Evolutionary conservation across 306 rosid species (phyloP), one percentile per base, ranked within the genome.

Genomic region (Dicorynia guianensis): DNA sequence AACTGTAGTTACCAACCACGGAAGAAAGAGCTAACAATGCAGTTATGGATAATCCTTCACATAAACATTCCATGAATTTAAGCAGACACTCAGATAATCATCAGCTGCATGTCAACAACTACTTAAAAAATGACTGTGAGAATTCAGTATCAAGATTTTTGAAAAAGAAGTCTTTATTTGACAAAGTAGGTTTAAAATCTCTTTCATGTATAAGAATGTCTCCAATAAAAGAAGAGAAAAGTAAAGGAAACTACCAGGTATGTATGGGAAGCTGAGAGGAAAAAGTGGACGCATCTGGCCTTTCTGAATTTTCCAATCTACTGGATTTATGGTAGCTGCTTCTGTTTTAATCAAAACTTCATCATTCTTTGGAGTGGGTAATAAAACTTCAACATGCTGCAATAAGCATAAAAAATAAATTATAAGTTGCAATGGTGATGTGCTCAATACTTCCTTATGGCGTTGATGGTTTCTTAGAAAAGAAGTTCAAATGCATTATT

Each of bases 281-380:
- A 83, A 62, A 76, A 93, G 2, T 8, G 91, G 97, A 67, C 97
- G 36, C 53, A 81, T 0, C 75, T 71, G 49, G 63, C 97, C 90
- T 73, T 84, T 93, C 77, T 93, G 97, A 67, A 93, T 72, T 83
- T 84, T 89, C 91, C 92, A 91, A 81, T 91, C 97, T 69, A 87
- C 55, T 30, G 97, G 96, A 74, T 93, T 91, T 25, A 93, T 47
- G 70, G 88, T 79, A 56, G 84, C 84, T 42, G 93, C 98, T 85
- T 93, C 97, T 74, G 89, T 11, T 82, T 89, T 93, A 25, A 91
- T 52, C 81, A 93, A 84, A 39, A 91, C 35, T 71, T 89, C 97
- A 78, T 83, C 83, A 40, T 89, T 87, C 50, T 81, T 78, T 3
- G 96, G 87, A 72, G 48, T 79, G 5, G 97, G 94, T 46, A 88